These are phyloP conservation scores for Claviceps humidiphila DNA, from an alignment of 2,329 filamentous ascomycete genomes.

Conservation along the genomic window DNA sequence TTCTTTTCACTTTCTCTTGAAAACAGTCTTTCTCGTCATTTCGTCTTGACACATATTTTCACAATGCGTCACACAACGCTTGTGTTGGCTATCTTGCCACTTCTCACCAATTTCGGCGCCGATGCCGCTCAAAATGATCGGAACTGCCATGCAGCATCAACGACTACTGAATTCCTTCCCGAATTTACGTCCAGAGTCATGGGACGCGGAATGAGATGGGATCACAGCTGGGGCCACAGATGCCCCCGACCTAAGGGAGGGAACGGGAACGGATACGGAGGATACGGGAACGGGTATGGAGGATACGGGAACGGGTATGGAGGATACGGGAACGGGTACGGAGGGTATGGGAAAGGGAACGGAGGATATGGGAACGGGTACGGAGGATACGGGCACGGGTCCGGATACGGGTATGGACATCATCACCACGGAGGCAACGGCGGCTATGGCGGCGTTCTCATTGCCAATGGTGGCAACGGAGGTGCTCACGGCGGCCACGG, in stretches of 20 bases:
- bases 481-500: not conserved
- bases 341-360: not conserved
- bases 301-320: not conserved
- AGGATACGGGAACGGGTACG: not conserved
- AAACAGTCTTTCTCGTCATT: not conserved
- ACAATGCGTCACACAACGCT: not conserved
- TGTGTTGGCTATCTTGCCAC: slow-evolving; percentile 3
- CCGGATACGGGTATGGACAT: no score
- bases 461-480: not conserved
- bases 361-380: not conserved
- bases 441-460: not conserved
- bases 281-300: not conserved
- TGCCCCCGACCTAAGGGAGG: not conserved
- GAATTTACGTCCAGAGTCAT: slow-evolving; percentile 1
- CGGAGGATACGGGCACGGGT: not conserved
- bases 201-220: not conserved
- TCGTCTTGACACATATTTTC: not conserved
- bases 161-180: slow-evolving; percentile 1
- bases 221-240: not conserved
- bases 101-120: not conserved
- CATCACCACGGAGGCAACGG: no score
- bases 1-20: not conserved
- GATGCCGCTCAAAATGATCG: not conserved
- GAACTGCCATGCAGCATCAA: not conserved
- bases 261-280: no score